Base-by-base conservation (phyloP, 129 eudicot species). In the Oenanthe sinensis region DNA sequence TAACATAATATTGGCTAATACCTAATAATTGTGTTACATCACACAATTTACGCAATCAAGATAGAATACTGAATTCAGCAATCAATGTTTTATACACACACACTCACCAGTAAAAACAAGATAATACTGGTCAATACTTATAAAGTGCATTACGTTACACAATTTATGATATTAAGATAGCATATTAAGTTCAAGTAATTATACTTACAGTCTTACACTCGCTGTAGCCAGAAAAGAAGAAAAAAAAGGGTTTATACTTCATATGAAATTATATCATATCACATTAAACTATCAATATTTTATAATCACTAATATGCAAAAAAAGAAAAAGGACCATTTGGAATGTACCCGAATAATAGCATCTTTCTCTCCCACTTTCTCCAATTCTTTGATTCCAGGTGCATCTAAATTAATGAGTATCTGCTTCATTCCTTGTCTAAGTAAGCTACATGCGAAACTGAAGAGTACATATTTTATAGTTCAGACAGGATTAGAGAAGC, bases 361-460 rank as follows among this genome's bases (percentile, higher is more conserved):
- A 43, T 86, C 70, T 82, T 92, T 86, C 20, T 95, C 97, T 78
- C 90, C 92, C 17, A 65, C 76, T 80, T 89, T 91, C 87, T 93
- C 97, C 11, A 89, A 75, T 40, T 85, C 81, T 70, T 79, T 81
- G 74, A 90, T 89, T 55, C 86, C 92, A 58, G 96, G 90, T 15
- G 86, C 78, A 75, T 92, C 99, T 69, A 89, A 83, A 78, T 80
- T 86, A 47, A 95, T 83, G 15, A 81, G 80, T 74, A 95, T 87
- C 79, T 95, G 97, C 78, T 85, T 90, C 99, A 95, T 95, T 83
- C 97, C 99, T 89, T 88, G 92, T 89, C 97, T 87, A 77, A 95
- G 96, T 85, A 95, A 83, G 86, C 96, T 95, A 81, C 97, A 95
- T 0, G 98, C 92, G 68, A 85, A 94, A 3, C 98, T 94, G 88